A percentile compares a stretch with the other conserved stretches of the same genome.
phyloP scores from a whole-genome alignment of 2,329 filamentous ascomycete species.

The Talaromyces sp. region DNA sequence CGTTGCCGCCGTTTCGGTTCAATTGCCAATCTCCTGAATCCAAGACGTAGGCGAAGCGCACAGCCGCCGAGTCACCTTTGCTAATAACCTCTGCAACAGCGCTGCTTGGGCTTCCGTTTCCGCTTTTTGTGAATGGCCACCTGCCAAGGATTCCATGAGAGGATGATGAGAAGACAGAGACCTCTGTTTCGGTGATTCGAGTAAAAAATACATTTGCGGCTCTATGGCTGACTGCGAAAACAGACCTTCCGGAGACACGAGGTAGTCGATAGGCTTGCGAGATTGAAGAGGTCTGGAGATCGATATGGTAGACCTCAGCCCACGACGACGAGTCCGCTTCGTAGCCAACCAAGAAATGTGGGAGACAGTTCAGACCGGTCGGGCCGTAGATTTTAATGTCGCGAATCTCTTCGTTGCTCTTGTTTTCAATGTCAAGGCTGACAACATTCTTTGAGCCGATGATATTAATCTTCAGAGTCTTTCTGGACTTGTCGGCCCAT shows the following conservation, averaged over 20 bases:
- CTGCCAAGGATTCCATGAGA: slow-evolving; percentile 73
- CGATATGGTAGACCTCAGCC: slow-evolving; percentile 81
- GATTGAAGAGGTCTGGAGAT: slow-evolving; percentile 65
- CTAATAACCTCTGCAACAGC: slow-evolving; percentile 79
- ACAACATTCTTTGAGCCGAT: slow-evolving; percentile 42
- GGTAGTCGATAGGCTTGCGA: slow-evolving; percentile 79
- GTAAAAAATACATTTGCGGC: slow-evolving; percentile 87
- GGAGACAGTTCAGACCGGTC: slow-evolving; percentile 64
- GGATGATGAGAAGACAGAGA: slow-evolving; percentile 68
- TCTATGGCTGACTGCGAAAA: slow-evolving; percentile 73
- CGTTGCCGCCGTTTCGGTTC: slow-evolving; percentile 73
- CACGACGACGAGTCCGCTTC: slow-evolving; percentile 67
- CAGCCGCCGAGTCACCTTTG: slow-evolving; percentile 68
- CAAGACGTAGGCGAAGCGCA: slow-evolving; percentile 69
- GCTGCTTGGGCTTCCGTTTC: slow-evolving; percentile 54
- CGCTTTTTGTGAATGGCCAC: slow-evolving; percentile 60
- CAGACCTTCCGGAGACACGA: slow-evolving; percentile 64
- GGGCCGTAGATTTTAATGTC: slow-evolving; percentile 68
- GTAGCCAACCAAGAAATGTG: slow-evolving; percentile 84
- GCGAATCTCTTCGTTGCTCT: slow-evolving; percentile 48
- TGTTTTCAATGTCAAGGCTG: slow-evolving; percentile 38
- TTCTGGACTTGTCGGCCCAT: slow-evolving; percentile 44
- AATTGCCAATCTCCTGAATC: slow-evolving; percentile 73
- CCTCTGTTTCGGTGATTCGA: slow-evolving; percentile 70
- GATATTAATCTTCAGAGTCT: slow-evolving; percentile 44